Percentiles rank a stretch among this genome's conserved stretches.
Conservation (phyloP, 495 filamentous ascomycete species). For the Zalerion maritima region DNA sequence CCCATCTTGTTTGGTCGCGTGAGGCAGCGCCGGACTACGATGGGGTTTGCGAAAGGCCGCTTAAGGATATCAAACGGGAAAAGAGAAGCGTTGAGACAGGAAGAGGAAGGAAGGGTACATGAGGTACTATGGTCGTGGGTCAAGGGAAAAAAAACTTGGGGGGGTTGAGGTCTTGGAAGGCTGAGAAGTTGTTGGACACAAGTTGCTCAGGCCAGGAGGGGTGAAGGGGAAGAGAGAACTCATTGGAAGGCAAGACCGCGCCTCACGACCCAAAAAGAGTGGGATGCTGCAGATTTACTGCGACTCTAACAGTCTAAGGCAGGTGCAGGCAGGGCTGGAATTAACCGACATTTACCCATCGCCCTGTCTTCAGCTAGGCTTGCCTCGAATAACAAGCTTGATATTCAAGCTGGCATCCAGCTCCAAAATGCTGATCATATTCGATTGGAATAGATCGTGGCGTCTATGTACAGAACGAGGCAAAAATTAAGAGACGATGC, state of each 20-base stretch:
- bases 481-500: too few relatives aligned
- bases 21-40: not conserved
- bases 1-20: constrained; percentile 9
- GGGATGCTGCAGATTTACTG: constrained; percentile 1
- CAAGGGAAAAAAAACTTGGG: not conserved
- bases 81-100: not conserved
- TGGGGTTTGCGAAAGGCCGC: not conserved
- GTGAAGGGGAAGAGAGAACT: not conserved
- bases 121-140: constrained; percentile 2
- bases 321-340: too few relatives aligned
- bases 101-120: not conserved
- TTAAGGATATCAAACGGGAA: not conserved
- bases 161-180: too few relatives aligned
- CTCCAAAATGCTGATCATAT: too few relatives aligned
- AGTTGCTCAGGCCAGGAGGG: constrained; percentile 1
- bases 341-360: too few relatives aligned
- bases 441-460: too few relatives aligned
- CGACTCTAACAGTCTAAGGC: too few relatives aligned
- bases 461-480: too few relatives aligned
- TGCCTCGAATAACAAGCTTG: too few relatives aligned
- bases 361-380: too few relatives aligned
- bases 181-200: not conserved
- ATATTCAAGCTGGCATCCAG: too few relatives aligned
- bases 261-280: constrained; percentile 4
- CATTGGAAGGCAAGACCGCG: constrained; percentile 1